phyloP scores from a whole-genome alignment of 495 filamentous ascomycete species.

The Xylaria nigripes region DNA sequence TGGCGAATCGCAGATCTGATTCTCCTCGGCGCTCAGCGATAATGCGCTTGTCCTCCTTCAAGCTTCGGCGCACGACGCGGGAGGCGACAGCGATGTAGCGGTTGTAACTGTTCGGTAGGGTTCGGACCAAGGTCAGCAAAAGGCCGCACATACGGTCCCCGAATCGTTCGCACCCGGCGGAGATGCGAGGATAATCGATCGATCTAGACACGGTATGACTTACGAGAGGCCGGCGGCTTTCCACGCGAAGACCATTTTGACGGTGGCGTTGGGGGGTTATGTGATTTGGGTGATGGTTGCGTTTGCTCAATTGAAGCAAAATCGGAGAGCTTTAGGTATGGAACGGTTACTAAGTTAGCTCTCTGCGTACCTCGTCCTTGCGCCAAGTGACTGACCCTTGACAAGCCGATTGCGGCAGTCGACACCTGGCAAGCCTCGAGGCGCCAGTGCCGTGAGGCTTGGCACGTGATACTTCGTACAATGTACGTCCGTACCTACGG shows the following conservation, averaged over 20 bases:
- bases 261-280: constrained; percentile 28
- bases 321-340: constrained; percentile 12
- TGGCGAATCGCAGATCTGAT: constrained; percentile 85
- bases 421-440: constrained; percentile 2
- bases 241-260: constrained; percentile 97
- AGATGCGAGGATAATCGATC: background rate
- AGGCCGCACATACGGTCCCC: constrained; percentile 13
- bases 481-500: no score
- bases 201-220: constrained; percentile 21
- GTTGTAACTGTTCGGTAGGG: constrained; percentile 57
- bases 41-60: constrained; percentile 87
- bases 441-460: background rate
- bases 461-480: background rate
- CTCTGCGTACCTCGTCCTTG: background rate
- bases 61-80: constrained; percentile 76
- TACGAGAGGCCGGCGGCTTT: constrained; percentile 97
- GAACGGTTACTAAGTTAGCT: background rate
- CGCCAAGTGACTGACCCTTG: background rate
- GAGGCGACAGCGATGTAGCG: constrained; percentile 70
- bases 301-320: constrained; percentile 22
- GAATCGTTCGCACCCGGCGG: background rate
- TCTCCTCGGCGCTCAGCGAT: constrained; percentile 81
- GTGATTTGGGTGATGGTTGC: constrained; percentile 19
- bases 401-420: background rate
- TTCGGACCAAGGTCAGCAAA: constrained; percentile 21